Evolutionary conservation across 169 alveolate species (phyloP).

Genomic region (Plasmodium malariae): DNA sequence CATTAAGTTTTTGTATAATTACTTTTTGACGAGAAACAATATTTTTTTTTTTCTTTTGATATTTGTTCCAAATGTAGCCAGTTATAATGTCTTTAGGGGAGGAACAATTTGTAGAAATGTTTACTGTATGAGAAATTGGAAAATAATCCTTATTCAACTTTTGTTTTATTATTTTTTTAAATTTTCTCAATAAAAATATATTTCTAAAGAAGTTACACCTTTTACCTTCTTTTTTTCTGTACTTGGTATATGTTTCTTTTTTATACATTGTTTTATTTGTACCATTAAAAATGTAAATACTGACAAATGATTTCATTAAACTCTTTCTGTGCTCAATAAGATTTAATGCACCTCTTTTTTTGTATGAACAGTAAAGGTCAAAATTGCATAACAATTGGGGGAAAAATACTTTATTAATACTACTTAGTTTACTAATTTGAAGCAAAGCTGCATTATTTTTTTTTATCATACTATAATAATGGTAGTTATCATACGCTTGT

Average conservation of each 20-base stretch:
- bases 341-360: background rate
- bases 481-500: no score
- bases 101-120: background rate
- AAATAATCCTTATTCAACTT: no score
- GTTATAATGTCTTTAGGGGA: background rate
- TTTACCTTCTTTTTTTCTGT: constrained; percentile 4
- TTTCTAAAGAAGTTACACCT: background rate
- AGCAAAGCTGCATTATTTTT: no score
- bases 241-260: background rate
- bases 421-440: no score
- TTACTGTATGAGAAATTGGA: no score
- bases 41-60: background rate
- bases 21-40: no score
- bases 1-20: no score
- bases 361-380: constrained; percentile 24
- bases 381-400: no score
- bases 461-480: no score
- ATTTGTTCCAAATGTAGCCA: background rate
- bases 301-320: background rate
- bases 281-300: no score
- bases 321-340: background rate
- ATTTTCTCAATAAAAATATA: constrained; percentile 14
- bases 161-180: constrained; percentile 7
- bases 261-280: background rate
- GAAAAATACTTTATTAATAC: no score